Evolutionary conservation across 352 stramenopile genomes (phyloP).

Genomic region (Nothophytophthora sp.): DNA sequence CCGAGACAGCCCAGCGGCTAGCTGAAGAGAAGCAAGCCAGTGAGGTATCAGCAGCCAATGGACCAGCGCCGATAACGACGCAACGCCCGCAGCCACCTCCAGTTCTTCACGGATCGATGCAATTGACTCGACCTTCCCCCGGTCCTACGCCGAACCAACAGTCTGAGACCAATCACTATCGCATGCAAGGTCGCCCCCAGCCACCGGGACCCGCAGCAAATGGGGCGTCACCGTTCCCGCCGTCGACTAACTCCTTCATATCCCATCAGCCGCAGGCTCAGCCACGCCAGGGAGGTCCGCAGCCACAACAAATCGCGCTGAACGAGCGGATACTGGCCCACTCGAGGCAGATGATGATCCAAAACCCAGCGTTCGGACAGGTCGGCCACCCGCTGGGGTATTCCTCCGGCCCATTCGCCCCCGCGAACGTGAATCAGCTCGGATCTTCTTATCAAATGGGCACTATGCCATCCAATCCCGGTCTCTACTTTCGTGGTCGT

Average conservation of each 20-base stretch:
- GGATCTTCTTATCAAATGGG: too few species aligned
- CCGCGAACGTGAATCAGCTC: not conserved
- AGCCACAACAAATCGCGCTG: not conserved
- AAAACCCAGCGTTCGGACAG: conserved; percentile 18
- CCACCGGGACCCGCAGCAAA: too few species aligned
- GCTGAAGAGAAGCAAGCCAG: not conserved
- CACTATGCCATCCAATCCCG: too few species aligned
- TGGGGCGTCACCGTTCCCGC: too few species aligned
- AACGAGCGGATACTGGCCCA: conserved; percentile 6
- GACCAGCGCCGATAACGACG: too few species aligned
- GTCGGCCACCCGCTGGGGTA: conserved; percentile 12
- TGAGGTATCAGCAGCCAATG: not conserved
- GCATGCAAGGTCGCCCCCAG: too few species aligned
- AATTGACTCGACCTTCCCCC: not conserved
- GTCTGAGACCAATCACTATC: not conserved
- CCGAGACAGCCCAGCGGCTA: conserved; percentile 1
- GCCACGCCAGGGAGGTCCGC: not conserved
- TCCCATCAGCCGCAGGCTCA: too few species aligned
- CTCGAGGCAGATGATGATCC: conserved; percentile 13
- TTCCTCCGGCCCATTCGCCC: conserved; percentile 2
- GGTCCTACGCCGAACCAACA: not conserved
- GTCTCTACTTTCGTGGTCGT: too few species aligned
- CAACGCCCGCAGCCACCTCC: too few species aligned
- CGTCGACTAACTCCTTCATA: too few species aligned
- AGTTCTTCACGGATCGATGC: too few species aligned